Percentiles rank a stretch among this genome's conserved stretches.
Evolutionary conservation across 805 yeast species (phyloP).

Genomic region (Debaryomyces castellii): DNA sequence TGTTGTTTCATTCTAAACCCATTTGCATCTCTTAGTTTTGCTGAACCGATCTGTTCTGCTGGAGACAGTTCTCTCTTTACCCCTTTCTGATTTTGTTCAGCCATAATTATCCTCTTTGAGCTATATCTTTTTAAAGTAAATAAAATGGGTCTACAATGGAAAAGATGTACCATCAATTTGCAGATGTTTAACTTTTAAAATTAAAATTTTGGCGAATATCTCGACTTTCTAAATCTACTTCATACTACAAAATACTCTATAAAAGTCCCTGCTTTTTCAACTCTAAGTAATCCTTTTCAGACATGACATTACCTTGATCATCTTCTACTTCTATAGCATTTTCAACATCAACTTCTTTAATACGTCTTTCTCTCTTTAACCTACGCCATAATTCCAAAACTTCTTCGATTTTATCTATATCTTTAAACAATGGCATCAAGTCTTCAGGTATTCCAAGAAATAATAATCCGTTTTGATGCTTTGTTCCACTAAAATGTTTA

Average conservation of each 20-base stretch:
- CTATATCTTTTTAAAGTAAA: background rate
- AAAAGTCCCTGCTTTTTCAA: conserved; percentile 84
- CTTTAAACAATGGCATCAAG: conserved; percentile 49
- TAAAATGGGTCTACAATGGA: background rate
- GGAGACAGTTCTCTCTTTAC: conserved; percentile 10
- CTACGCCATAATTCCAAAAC: conserved; percentile 59
- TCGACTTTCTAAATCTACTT: background rate
- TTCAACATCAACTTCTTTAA: conserved; percentile 44
- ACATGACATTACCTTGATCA: conserved; percentile 89
- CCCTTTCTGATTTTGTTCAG: conserved; percentile 6
- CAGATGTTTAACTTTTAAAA: background rate
- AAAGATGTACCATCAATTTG: background rate
- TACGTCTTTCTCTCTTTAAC: conserved; percentile 36
- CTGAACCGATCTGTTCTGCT: background rate
- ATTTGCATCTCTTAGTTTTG: conserved; percentile 34
- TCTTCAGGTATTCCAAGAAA: conserved; percentile 69
- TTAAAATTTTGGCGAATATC: background rate
- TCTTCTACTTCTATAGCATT: conserved; percentile 83
- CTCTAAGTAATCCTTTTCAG: conserved; percentile 77
- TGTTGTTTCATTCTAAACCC: conserved; percentile 51
- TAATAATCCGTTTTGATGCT: conserved; percentile 71
- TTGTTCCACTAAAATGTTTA: conserved; percentile 68
- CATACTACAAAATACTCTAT: too few species aligned
- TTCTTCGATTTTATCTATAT: conserved; percentile 65
- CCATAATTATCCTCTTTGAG: background rate